Evolutionary conservation across 345 rosid species (phyloP), one percentile per base, ranked within the genome.

Genomic region (Pugionium cornutum): DNA sequence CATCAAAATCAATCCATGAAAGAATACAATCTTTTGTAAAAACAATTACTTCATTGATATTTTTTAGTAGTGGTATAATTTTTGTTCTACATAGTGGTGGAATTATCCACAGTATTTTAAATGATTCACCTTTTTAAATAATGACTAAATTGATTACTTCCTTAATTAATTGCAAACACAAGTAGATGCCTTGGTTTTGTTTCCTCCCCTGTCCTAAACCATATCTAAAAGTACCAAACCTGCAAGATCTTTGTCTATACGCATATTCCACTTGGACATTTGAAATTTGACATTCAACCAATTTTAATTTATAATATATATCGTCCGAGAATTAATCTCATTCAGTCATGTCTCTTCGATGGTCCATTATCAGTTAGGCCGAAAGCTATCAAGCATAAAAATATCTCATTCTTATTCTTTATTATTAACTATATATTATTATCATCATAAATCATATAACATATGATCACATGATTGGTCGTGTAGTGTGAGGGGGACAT

Each of bases 391-490:
- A 34, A 34, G 36, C 36, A 34, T 5, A 7, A 26, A 34, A 69
- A 33, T 68, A 69, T 62, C 70, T 47, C 41, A 60, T 59, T 59
- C 33, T 58, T 45, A 50, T 64, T 43, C 25, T 73, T 66, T 59
- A 46, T 64, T 42, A n/a, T 49, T 31, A 72, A 49, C 6, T 53
- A 18, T 18, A 18, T 18, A 28, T 44, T 37, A 42, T 61, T 40
- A 67, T 67, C 36, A 67, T 62, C 60, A 51, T 29, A 33, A 45
- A 58, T 75, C 53, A 64, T 30, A 69, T 34, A 68, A 64, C 75
- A 63, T 58, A 69, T 64, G 78, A 64, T 63, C 78, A 75, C 78
- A 75, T 75, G 75, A 58, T 69, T 64, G 70, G 75, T 63, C 75
- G 70, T 63, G 73, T 63, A 54, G 35, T 53, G 66, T 66, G 52